These are phyloP conservation scores for Rhodamnia rubescens DNA, from an alignment of 345 rosid species.

Conservation along the genomic window DNA sequence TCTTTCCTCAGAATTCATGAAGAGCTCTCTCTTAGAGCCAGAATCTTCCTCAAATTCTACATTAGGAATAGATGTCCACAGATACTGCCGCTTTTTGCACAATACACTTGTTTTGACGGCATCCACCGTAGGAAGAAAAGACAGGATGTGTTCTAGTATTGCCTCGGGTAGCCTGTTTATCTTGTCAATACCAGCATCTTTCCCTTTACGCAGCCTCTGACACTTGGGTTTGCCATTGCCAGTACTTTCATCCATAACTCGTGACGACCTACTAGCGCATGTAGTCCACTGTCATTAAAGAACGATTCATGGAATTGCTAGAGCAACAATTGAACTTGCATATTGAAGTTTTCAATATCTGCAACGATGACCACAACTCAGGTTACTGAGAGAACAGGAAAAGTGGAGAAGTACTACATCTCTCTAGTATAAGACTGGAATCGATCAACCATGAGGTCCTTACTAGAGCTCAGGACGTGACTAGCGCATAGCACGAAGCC, in stretches of 20 bases:
- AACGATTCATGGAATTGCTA: background rate
- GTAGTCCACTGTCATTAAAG: background rate
- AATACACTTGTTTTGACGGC: background rate
- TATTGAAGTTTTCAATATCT: background rate
- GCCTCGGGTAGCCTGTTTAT: background rate
- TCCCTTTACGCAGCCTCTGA: background rate
- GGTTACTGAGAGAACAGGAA: background rate
- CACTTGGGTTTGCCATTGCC: background rate
- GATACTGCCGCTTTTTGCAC: background rate
- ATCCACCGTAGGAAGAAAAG: background rate
- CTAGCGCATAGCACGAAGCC: background rate
- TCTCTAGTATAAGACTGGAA: background rate
- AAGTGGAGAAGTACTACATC: background rate
- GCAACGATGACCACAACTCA: background rate
- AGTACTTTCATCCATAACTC: background rate
- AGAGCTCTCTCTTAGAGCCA: background rate
- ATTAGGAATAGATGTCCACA: background rate
- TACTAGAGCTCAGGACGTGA: background rate
- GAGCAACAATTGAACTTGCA: background rate
- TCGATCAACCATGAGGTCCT: background rate
- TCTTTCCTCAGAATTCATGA: background rate
- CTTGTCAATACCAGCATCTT: background rate
- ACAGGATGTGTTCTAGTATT: background rate
- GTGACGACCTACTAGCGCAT: background rate
- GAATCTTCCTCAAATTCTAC: background rate